Percentiles rank a stretch among this genome's conserved stretches.
Evolutionary conservation across 2,329 filamentous ascomycete genomes (phyloP).

Genomic region (Alternaria brassicicola): DNA sequence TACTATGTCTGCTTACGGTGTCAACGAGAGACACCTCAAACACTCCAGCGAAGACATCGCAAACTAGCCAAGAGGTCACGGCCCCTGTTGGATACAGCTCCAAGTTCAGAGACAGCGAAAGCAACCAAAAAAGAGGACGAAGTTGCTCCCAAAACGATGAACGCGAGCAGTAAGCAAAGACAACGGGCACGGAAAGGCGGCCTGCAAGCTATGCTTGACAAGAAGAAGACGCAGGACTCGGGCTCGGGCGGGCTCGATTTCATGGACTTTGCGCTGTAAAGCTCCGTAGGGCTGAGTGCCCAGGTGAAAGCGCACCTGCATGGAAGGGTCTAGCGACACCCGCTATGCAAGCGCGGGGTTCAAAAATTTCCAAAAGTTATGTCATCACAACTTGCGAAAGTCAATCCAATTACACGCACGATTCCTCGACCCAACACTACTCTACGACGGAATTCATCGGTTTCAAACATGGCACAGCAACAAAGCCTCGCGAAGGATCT

Average conservation of each 20-base stretch:
- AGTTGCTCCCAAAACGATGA: conserved; percentile 47
- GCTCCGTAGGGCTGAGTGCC: conserved; percentile 20
- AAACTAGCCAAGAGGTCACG: conserved; percentile 26
- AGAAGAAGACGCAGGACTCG: conserved; percentile 48
- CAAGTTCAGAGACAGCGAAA: not conserved
- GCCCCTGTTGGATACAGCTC: not conserved
- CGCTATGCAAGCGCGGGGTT: conserved; percentile 40
- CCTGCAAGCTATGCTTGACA: conserved; percentile 60
- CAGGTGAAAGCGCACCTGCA: conserved; percentile 10
- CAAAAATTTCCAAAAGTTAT: conserved; percentile 39
- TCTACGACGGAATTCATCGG: not conserved
- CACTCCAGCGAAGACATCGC: conserved; percentile 24
- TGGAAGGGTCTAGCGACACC: conserved; percentile 33
- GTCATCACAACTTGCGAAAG: conserved; percentile 21
- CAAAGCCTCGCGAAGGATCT: conserved; percentile 54
- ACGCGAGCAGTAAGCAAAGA: conserved; percentile 59
- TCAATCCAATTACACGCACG: not conserved
- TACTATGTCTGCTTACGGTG: conserved; percentile 42
- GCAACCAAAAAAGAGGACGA: conserved; percentile 15
- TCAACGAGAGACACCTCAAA: conserved; percentile 38
- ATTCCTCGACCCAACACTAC: not conserved
- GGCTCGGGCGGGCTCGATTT: conserved; percentile 53
- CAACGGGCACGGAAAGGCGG: conserved; percentile 62
- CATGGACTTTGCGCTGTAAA: conserved; percentile 61
- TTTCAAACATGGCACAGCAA: conserved; percentile 42